Conservation (phyloP, 495 filamentous ascomycete genomes). For the Annulohypoxylon maeteangense region DNA sequence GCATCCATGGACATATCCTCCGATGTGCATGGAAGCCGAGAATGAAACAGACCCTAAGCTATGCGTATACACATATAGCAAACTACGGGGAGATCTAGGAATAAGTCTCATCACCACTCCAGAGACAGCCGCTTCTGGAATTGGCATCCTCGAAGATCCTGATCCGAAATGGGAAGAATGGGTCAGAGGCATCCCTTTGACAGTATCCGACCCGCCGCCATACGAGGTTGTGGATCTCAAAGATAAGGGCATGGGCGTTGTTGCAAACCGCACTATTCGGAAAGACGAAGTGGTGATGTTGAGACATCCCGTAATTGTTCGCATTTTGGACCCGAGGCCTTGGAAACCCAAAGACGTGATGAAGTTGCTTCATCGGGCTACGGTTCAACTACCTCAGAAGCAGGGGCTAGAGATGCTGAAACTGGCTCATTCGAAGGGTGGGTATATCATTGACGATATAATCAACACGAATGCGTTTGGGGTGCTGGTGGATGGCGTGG, state of each 20-base stretch:
- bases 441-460: constrained; percentile 47
- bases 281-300: constrained; percentile 47
- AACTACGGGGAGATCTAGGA: constrained; percentile 34
- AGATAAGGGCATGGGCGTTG: constrained; percentile 48
- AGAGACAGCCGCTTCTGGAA: constrained; percentile 36
- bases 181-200: constrained; percentile 30
- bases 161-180: constrained; percentile 29
- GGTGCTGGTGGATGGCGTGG: constrained; percentile 34
- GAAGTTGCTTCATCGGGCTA: constrained; percentile 41
- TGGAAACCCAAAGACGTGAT: constrained; percentile 40
- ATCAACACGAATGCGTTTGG: constrained; percentile 52
- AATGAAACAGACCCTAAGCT: constrained; percentile 37
- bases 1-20: constrained; percentile 51
- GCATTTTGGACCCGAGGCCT: constrained; percentile 34
- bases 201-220: constrained; percentile 6
- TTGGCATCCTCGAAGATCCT: constrained; percentile 27
- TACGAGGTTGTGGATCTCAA: constrained; percentile 47
- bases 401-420: constrained; percentile 28
- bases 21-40: constrained; percentile 41
- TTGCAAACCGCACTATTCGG: constrained; percentile 46
- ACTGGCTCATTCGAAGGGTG: constrained; percentile 38
- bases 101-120: constrained; percentile 47
- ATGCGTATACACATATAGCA: constrained; percentile 42
- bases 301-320: constrained; percentile 44
- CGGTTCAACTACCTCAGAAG: constrained; percentile 37